phyloP scores from a whole-genome alignment of 1,284 basidiomycete species.

The Moesziomyces parantarcticus region DNA sequence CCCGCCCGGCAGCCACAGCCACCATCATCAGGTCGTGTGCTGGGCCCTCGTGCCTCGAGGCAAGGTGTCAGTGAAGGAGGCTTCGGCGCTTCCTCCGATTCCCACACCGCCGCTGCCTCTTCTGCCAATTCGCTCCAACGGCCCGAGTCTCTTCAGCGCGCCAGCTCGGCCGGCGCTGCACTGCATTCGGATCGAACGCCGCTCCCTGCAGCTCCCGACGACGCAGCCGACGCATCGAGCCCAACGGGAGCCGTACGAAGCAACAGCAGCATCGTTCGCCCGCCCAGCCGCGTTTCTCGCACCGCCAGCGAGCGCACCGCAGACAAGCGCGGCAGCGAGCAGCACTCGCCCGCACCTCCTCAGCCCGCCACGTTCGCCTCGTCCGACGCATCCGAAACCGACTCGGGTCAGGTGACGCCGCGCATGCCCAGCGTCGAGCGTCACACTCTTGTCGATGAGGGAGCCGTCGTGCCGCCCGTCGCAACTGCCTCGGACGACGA shows the following conservation, averaged over 20 bases:
- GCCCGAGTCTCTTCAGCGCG: constrained; percentile 33
- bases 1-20: constrained; percentile 1
- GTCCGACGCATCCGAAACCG: constrained; percentile 21
- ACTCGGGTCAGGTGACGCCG: constrained; percentile 33
- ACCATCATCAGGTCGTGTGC: constrained; percentile 14
- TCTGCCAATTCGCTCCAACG: constrained; percentile 2
- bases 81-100: not conserved
- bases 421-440: constrained; percentile 26
- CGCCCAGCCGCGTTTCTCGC: constrained; percentile 29
- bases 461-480: not conserved
- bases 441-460: constrained; percentile 41
- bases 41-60: constrained; percentile 31
- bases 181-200: constrained; percentile 14
- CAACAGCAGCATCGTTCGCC: constrained; percentile 18
- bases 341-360: constrained; percentile 21
- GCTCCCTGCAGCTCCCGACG: constrained; percentile 1
- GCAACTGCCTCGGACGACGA: constrained; percentile 17
- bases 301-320: constrained; percentile 24
- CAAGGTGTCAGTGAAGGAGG: constrained; percentile 40
- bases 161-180: constrained; percentile 32
- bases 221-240: constrained; percentile 11
- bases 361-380: constrained; percentile 15
- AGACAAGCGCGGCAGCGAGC: constrained; percentile 10
- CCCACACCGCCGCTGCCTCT: not conserved
- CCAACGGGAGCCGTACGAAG: constrained; percentile 5